These are phyloP conservation scores for Penicillium longicatenatum DNA, from an alignment of 495 filamentous ascomycete species.

Conservation along the genomic window DNA sequence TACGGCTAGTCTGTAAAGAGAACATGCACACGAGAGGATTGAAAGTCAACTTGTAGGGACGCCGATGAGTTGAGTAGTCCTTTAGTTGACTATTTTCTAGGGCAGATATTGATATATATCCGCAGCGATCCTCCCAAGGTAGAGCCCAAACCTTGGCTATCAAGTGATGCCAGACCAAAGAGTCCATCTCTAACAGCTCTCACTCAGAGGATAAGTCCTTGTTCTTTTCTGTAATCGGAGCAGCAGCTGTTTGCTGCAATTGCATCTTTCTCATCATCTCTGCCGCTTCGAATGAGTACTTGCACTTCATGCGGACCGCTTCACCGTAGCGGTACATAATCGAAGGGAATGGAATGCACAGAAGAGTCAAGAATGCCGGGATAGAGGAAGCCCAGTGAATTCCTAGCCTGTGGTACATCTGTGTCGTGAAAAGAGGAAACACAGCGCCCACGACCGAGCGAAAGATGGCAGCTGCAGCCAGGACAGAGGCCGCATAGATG, in stretches of 20 bases:
- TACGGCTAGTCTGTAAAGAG: no score
- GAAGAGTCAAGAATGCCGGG: slow-evolving; percentile 68
- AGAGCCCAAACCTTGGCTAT: no score
- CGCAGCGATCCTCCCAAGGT: no score
- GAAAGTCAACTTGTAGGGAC: no score
- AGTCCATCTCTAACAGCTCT: no score
- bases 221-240: no score
- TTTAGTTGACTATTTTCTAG: no score
- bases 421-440: slow-evolving; percentile 72
- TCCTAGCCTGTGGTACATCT: slow-evolving; percentile 68
- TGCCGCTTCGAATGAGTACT: slow-evolving; percentile 65
- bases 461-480: slow-evolving; percentile 69
- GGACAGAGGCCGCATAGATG: slow-evolving; percentile 69
- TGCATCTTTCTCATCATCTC: slow-evolving; percentile 15
- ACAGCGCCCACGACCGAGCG: slow-evolving; percentile 63
- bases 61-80: no score
- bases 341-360: slow-evolving; percentile 68
- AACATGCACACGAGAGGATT: no score
- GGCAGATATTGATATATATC: no score
- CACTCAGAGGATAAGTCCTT: no score
- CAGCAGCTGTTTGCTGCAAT: slow-evolving; percentile 3
- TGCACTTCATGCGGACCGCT: slow-evolving; percentile 60
- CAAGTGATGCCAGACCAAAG: no score
- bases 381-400: slow-evolving; percentile 72
- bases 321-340: slow-evolving; percentile 68